These are phyloP conservation scores for Typha latifolia DNA, from an alignment of 176 grass and related monocot species.

Conservation along the genomic window DNA sequence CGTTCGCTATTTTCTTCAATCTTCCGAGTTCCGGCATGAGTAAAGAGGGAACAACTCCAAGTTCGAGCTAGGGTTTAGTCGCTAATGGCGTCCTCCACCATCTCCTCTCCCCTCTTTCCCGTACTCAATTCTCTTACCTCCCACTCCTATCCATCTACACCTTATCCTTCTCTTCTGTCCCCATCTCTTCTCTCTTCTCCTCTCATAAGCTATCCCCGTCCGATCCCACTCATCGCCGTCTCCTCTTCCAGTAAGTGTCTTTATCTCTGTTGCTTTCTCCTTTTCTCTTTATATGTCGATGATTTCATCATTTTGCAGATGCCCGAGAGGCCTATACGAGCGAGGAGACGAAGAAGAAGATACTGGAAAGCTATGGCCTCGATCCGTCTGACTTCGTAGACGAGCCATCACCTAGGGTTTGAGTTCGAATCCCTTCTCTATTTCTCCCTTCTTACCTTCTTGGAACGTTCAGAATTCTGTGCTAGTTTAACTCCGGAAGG, in stretches of 20 bases:
- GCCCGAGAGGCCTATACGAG: conserved; percentile 29
- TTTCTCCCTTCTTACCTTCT: not conserved
- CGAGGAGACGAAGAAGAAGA: conserved; percentile 5
- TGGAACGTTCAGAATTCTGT: not conserved
- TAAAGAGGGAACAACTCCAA: not conserved
- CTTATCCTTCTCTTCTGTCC: not conserved
- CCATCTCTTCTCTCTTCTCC: not conserved
- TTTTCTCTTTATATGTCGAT: not conserved
- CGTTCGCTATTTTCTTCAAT: too few species aligned
- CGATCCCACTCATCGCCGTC: not conserved
- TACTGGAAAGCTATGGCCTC: conserved; percentile 63
- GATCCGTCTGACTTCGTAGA: conserved; percentile 47
- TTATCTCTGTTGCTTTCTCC: not conserved
- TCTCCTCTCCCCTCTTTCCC: conserved; percentile 28
- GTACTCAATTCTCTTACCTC: not conserved
- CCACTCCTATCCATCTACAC: not conserved
- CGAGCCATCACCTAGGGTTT: conserved; percentile 30
- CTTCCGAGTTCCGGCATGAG: not conserved
- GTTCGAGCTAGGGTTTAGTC: not conserved
- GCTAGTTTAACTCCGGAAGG: not conserved
- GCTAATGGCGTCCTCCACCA: conserved; percentile 34
- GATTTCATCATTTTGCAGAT: not conserved
- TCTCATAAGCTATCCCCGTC: not conserved
- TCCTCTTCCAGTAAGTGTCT: conserved; percentile 5
- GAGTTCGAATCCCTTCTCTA: not conserved